Conservation (phyloP, 768 basidiomycete species). For the Kwoniella mangroviensis region DNA sequence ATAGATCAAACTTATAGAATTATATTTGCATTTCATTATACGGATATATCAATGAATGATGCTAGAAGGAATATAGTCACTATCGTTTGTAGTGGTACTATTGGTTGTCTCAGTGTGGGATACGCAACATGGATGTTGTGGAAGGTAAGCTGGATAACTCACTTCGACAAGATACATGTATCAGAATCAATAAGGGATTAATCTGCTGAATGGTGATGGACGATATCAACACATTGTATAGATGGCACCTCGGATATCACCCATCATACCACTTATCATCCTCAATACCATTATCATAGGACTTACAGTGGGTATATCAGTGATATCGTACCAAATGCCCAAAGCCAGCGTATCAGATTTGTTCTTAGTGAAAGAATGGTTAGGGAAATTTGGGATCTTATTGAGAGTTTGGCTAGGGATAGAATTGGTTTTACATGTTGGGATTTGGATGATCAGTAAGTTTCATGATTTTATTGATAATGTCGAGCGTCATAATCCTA, state of each 20-base stretch:
- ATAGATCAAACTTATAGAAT: conserved; percentile 12
- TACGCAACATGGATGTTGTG: conserved; percentile 2
- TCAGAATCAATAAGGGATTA: no score
- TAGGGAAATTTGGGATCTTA: background rate
- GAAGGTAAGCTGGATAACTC: conserved; percentile 1
- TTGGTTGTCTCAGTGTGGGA: background rate
- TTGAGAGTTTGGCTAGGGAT: conserved; percentile 4
- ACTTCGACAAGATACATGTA: no score
- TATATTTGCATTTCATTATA: background rate
- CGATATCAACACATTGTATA: background rate
- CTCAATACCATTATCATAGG: background rate
- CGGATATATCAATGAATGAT: background rate
- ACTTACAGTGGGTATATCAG: background rate
- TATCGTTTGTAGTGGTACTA: background rate
- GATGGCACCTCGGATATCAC: background rate
- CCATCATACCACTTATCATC: background rate
- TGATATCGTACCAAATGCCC: background rate
- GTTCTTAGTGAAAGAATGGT: conserved; percentile 1
- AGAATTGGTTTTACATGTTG: background rate
- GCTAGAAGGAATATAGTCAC: conserved; percentile 1
- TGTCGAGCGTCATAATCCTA: no score
- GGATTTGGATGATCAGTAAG: background rate
- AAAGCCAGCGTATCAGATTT: background rate
- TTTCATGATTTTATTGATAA: background rate
- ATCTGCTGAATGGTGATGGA: background rate